Evolutionary conservation across 202 grass and related monocot species (phyloP).

Genomic region (Carex arenaria): DNA sequence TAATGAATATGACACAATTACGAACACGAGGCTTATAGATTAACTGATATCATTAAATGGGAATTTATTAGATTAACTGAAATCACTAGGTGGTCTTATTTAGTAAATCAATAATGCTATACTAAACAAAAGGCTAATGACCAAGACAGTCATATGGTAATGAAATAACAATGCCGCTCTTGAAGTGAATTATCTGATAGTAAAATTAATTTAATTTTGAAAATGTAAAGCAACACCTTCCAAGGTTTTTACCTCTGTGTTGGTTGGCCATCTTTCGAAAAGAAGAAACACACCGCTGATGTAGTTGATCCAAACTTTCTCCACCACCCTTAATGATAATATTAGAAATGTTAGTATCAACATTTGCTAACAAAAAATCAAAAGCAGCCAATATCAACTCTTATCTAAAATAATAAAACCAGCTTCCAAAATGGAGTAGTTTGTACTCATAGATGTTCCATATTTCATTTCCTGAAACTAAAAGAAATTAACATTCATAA

Average conservation of each 20-base stretch:
- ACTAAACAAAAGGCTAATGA: not conserved
- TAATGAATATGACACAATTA: too few relatives aligned
- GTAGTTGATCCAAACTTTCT: conserved; percentile 78
- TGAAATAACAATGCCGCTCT: not conserved
- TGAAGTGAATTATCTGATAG: not conserved
- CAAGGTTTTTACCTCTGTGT: conserved; percentile 49
- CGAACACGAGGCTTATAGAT: too few relatives aligned
- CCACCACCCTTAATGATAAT: conserved; percentile 66
- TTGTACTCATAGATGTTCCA: not conserved
- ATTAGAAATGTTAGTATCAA: conserved; percentile 7
- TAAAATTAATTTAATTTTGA: not conserved
- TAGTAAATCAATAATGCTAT: too few relatives aligned
- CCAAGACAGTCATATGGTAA: not conserved
- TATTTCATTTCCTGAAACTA: not conserved
- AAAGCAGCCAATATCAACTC: not conserved
- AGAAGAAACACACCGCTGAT: conserved; percentile 63
- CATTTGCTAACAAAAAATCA: not conserved
- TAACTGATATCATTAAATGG: too few relatives aligned
- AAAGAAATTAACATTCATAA: conserved; percentile 12
- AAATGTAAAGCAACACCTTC: not conserved
- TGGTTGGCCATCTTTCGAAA: conserved; percentile 58
- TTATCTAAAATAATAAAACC: not conserved
- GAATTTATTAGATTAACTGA: too few relatives aligned
- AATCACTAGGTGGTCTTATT: too few relatives aligned
- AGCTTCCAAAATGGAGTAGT: not conserved